Percentiles rank a stretch among this genome's conserved stretches.
These are phyloP conservation scores for Trichosporon coremiiforme DNA, from an alignment of 1,284 basidiomycete genomes.

Conservation along the genomic window DNA sequence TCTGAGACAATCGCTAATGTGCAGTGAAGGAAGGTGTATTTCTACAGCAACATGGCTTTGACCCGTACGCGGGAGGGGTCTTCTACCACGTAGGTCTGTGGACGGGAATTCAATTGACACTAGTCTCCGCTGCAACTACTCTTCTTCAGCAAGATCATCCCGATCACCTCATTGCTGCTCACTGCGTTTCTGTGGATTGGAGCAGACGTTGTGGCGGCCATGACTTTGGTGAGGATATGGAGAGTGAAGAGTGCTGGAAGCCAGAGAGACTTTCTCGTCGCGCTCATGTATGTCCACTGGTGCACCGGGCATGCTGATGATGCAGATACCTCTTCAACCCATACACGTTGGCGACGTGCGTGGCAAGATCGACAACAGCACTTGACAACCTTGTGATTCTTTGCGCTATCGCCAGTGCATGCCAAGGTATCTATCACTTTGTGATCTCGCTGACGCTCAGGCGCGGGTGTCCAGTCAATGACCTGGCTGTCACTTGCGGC, in stretches of 20 bases:
- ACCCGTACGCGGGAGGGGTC: conserved; percentile 81
- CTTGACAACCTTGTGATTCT: conserved; percentile 75
- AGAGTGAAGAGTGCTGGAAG: not conserved
- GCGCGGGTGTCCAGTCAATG: conserved; percentile 61
- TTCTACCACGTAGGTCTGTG: conserved; percentile 72
- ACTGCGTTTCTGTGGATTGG: conserved; percentile 70
- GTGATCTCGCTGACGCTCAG: conserved; percentile 56
- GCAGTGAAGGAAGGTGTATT: conserved; percentile 85
- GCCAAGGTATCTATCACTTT: conserved; percentile 61
- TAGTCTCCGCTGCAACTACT: conserved; percentile 82
- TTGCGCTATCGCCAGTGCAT: conserved; percentile 70
- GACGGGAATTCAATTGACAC: not conserved
- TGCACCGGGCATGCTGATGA: conserved; percentile 13
- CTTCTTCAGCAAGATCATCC: conserved; percentile 68
- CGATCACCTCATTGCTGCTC: conserved; percentile 58
- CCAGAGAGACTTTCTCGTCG: conserved; percentile 52
- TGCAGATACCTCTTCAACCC: conserved; percentile 86
- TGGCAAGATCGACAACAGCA: conserved; percentile 76
- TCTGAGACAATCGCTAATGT: not conserved
- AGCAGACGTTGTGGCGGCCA: conserved; percentile 68
- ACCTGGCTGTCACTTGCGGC: conserved; percentile 68
- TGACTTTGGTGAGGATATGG: conserved; percentile 59
- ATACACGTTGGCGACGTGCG: conserved; percentile 74
- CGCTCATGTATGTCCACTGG: conserved; percentile 62
- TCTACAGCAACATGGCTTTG: conserved; percentile 68